These are phyloP conservation scores for Curvularia hawaiiensis DNA, from an alignment of 2,329 filamentous ascomycete species.

Conservation along the genomic window DNA sequence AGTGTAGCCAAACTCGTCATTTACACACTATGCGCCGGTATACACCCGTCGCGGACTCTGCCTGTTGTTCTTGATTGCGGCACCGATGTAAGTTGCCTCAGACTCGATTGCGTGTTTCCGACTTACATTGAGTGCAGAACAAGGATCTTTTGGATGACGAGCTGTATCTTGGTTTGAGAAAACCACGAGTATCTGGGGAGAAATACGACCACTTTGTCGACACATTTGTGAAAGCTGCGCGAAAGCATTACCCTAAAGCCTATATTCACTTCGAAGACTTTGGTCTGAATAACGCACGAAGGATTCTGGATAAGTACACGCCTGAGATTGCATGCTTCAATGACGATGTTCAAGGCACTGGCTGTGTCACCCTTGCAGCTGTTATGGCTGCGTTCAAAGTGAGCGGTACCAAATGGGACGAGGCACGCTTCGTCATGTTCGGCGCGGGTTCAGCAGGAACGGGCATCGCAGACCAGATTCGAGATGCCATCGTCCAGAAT, in stretches of 20 bases:
- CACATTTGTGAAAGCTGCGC: constrained; percentile 70
- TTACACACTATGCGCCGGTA: constrained; percentile 83
- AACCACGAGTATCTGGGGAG: constrained; percentile 70
- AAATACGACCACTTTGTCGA: constrained; percentile 80
- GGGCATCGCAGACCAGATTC: constrained; percentile 84
- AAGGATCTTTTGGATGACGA: constrained; percentile 74
- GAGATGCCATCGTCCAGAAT: constrained; percentile 76
- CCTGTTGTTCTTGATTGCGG: constrained; percentile 86
- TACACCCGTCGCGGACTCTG: constrained; percentile 78
- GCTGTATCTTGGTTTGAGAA: constrained; percentile 76
- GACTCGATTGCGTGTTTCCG: not conserved
- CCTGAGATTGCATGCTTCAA: constrained; percentile 83
- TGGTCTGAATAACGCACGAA: constrained; percentile 74
- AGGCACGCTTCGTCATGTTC: constrained; percentile 76
- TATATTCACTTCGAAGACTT: constrained; percentile 94
- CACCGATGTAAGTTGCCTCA: constrained; percentile 62
- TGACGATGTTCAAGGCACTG: constrained; percentile 88
- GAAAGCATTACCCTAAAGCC: constrained; percentile 74
- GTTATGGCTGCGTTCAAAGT: constrained; percentile 78
- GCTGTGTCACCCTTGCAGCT: constrained; percentile 83
- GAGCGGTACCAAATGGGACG: constrained; percentile 66
- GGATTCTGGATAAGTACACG: constrained; percentile 77
- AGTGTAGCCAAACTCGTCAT: constrained; percentile 82
- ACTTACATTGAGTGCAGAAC: constrained; percentile 56
- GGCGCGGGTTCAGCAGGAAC: constrained; percentile 82